Conservation (phyloP, 2,329 filamentous ascomycete species). For the Fonsecaea multimorphosa region DNA sequence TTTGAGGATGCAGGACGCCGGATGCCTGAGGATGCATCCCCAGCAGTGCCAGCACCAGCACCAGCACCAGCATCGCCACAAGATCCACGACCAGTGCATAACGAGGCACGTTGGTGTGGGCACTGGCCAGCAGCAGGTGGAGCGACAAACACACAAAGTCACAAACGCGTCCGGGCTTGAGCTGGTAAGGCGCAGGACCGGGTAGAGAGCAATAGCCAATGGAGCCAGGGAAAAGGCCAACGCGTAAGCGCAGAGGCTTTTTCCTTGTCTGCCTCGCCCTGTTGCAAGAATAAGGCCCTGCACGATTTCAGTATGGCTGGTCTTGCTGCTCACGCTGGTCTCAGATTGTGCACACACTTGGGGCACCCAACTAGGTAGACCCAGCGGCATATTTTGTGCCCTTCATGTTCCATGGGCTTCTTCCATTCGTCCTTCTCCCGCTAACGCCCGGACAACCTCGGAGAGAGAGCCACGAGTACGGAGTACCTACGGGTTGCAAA, state of each 20-base stretch:
- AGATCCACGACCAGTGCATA: neutral
- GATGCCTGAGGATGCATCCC: neutral
- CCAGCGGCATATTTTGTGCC: neutral
- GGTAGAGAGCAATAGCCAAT: neutral
- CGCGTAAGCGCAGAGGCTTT: slow-evolving; percentile 1
- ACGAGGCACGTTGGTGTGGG: neutral
- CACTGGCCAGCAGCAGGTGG: too few species aligned
- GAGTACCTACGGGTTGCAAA: neutral
- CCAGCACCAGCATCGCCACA: neutral
- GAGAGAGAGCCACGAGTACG: neutral
- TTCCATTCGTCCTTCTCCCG: neutral
- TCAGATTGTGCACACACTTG: neutral
- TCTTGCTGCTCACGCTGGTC: too few species aligned
- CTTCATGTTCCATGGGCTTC: neutral
- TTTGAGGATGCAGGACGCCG: neutral
- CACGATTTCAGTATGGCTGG: neutral
- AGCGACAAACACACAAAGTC: neutral
- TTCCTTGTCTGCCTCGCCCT: too few species aligned
- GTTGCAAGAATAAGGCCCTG: neutral
- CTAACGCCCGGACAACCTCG: neutral
- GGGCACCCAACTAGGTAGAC: neutral
- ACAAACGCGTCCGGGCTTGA: too few species aligned
- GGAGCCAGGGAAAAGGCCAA: neutral
- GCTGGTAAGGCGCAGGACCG: too few species aligned
- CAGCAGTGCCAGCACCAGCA: neutral